phyloP scores from a whole-genome alignment of 768 basidiomycete genomes.

The Lenzites betulinus region DNA sequence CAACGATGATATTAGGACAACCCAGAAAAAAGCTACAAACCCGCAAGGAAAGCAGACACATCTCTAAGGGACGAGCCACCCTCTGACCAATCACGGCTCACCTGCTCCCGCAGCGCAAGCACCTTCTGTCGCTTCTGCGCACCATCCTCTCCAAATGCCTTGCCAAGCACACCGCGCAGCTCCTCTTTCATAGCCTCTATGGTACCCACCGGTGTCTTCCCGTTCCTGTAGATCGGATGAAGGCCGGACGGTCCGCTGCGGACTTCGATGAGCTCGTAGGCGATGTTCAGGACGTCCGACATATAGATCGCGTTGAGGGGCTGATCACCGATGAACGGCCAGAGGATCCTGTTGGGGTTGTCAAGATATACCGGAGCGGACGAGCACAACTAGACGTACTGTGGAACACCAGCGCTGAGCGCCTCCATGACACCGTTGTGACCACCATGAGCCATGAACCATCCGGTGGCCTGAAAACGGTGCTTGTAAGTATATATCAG shows the following conservation, averaged over 20 bases:
- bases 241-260: constrained; percentile 22
- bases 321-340: constrained; percentile 31
- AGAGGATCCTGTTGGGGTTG: constrained; percentile 25
- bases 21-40: not conserved
- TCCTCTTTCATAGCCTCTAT: constrained; percentile 27
- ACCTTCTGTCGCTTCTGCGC: constrained; percentile 26
- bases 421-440: constrained; percentile 30
- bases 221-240: constrained; percentile 22
- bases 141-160: constrained; percentile 30
- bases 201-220: constrained; percentile 22
- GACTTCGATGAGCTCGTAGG: constrained; percentile 31
- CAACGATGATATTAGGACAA: no score
- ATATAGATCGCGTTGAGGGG: constrained; percentile 26
- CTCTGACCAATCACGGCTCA: not conserved
- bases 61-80: not conserved
- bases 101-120: constrained; percentile 1
- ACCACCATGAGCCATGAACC: constrained; percentile 30
- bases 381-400: not conserved
- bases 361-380: not conserved
- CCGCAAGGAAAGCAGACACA: not conserved
- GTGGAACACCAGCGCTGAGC: constrained; percentile 26
- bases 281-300: constrained; percentile 24
- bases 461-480: constrained; percentile 14
- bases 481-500: not conserved
- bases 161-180: constrained; percentile 19